Base-by-base conservation (phyloP, 106 monocot genomes). In the Triglochin maritima region DNA sequence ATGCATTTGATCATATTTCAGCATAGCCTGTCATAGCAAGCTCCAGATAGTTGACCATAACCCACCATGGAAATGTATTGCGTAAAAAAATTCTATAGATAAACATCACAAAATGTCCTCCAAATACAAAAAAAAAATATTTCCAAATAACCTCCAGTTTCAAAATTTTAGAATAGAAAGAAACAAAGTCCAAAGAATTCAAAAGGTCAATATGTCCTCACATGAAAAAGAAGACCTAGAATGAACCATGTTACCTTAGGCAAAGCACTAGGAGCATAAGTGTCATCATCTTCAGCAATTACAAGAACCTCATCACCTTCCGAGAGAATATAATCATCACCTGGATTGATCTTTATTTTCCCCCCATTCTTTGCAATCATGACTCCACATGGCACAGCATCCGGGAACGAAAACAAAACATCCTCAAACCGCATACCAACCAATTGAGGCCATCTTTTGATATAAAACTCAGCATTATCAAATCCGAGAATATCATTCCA, bases 401-500 rank as follows among this genome's bases (percentile, higher is more conserved):
- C 93, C 72, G 86, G 79, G 72, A 94, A 94, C 73, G 93, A 84
- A 73, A 94, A 47, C 17, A 89, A 59, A 62, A 94, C 80, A 67
- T 94, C 89, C 55, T 72, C 73, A 82, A 94, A 94, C 15, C 67
- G 63, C 76, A 84, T 82, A 57, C 86, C 89, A 79, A 84, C 84
- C 70, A 94, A 73, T 47, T 94, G 69, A 49, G 89, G 84, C 93
- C 93, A 94, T 57, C 86, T 80, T 76, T 94, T 86, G 60, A 94
- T 94, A 75, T 94, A 94, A 73, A 94, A 94, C 49, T 94, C 93
- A 67, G 93, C 93, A 79, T 94, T 94, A 59, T 94, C 93, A 80
- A 94, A 94, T 60, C 93, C 93, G 59, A 94, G 78, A 67, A 94
- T 94, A 59, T 94, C 93, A 59, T 94, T 89, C 93, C 93, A 94